These are phyloP conservation scores for Eucommia ulmoides DNA, from an alignment of 257 asterid genomes.

Conservation along the genomic window DNA sequence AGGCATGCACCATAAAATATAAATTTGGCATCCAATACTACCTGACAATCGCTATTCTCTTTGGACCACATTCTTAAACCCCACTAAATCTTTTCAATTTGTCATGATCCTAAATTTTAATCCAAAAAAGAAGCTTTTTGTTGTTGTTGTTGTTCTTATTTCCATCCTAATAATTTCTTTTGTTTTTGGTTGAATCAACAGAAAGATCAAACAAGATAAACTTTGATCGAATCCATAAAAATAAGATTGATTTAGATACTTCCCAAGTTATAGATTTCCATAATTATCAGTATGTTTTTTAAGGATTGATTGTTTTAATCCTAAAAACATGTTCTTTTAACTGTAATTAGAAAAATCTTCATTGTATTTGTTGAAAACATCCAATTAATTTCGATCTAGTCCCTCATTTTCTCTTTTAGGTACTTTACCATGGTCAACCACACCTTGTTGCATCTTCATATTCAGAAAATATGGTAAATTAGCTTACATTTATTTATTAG, in stretches of 20 bases:
- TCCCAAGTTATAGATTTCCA: slow-evolving; percentile 57
- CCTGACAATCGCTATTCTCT: slow-evolving; percentile 24
- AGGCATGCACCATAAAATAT: slow-evolving; percentile 83
- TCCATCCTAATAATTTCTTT: slow-evolving; percentile 5
- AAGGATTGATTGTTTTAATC: slow-evolving; percentile 16
- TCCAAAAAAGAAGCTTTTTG: neutral
- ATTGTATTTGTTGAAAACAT: too few relatives aligned
- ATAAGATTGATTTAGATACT: slow-evolving; percentile 57
- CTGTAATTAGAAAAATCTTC: too few relatives aligned
- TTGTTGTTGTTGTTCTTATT: neutral
- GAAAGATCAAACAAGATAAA: slow-evolving; percentile 34
- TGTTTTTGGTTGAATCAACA: slow-evolving; percentile 15
- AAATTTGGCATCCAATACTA: slow-evolving; percentile 83
- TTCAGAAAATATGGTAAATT: too few relatives aligned
- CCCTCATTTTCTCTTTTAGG: too few relatives aligned
- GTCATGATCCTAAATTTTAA: slow-evolving; percentile 1
- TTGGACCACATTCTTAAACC: slow-evolving; percentile 52
- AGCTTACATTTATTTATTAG: too few relatives aligned
- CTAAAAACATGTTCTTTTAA: neutral
- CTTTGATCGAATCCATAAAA: slow-evolving; percentile 36
- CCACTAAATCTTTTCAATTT: slow-evolving; percentile 8
- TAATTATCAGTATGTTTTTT: slow-evolving; percentile 37
- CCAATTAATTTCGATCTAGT: too few relatives aligned
- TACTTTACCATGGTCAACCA: too few relatives aligned
- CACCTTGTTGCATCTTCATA: too few relatives aligned